Evolutionary conservation across 306 rosid species (phyloP), one percentile per base, ranked within the genome.

Genomic region (Prinsepia uniflora): DNA sequence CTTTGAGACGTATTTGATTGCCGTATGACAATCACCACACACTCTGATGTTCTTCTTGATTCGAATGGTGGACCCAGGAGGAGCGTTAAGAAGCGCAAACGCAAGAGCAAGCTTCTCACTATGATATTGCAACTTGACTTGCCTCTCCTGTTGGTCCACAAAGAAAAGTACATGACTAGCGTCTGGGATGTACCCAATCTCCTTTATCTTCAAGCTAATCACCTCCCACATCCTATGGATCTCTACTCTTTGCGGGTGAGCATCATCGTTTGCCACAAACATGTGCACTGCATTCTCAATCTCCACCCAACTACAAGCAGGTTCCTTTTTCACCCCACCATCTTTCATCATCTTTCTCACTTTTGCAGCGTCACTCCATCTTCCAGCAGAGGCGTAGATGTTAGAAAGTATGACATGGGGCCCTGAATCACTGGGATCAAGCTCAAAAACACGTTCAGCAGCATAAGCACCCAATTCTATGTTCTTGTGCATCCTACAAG

Each of bases 301-400:
- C 50, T 75, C 83, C 45, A 80, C 83, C 83, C 83, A 80, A 70
- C 83, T 80, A 71, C 83, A 80, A 61, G 83, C 83, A 57, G 76
- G 83, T 64, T 80, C 73, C 68, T 79, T 79, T 70, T 74, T 79
- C 65, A 79, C 79, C 56, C 82, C 79, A 43, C 73, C 53, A 19
- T 75, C 76, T 74, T 79, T 73, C 79, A 79, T 79, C 75, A 68
- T 73, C 72, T 69, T 79, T 64, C 82, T 73, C 61, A 79, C 75
- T 48, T 69, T 73, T 56, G 75, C 71, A 24, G 75, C 82, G 10
- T 79, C 79, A 5, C n/a, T 43, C 75, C 74, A 69, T 73, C 75
- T 79, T 12, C 79, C 71, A 15, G 79, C 75, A 8, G 79, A 68
- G 45, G 82, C 79, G 34, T 74, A 73, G 61, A 74, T 79, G 24